Evolutionary conservation across 129 eudicot species (phyloP).

Genomic region (Flaveria ramosissima): DNA sequence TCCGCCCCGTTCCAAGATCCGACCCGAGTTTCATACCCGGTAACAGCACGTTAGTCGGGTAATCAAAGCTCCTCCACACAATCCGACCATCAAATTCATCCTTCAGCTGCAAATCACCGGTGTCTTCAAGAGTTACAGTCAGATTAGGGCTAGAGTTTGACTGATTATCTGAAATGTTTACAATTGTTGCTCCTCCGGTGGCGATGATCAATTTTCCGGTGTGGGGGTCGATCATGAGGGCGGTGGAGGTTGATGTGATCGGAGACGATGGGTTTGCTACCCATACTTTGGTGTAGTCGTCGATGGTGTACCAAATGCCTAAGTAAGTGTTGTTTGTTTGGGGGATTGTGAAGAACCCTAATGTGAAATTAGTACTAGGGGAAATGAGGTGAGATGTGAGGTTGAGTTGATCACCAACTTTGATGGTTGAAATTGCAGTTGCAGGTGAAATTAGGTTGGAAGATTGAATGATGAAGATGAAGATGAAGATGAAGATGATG

Average conservation of each 20-base stretch:
- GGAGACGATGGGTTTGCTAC: slow-evolving; percentile 46
- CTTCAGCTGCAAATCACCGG: slow-evolving; percentile 39
- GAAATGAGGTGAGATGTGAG: slow-evolving; percentile 30
- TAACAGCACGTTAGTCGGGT: slow-evolving; percentile 34
- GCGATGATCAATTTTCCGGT: slow-evolving; percentile 31
- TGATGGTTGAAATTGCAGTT: slow-evolving; percentile 20
- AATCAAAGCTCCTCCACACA: slow-evolving; percentile 44
- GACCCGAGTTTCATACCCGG: slow-evolving; percentile 44
- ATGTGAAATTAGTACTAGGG: slow-evolving; percentile 31
- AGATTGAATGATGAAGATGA: slow-evolving; percentile 17
- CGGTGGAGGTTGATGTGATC: slow-evolving; percentile 16
- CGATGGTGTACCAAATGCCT: slow-evolving; percentile 44
- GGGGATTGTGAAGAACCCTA: slow-evolving; percentile 36
- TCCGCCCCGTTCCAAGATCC: slow-evolving; percentile 5
- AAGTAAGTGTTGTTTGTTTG: slow-evolving; percentile 31
- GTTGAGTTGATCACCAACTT: slow-evolving; percentile 23
- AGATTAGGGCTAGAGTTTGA: background rate
- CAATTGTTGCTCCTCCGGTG: slow-evolving; percentile 6
- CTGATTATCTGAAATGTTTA: slow-evolving; percentile 22
- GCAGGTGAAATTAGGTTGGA: slow-evolving; percentile 19
- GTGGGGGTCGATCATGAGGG: slow-evolving; percentile 29
- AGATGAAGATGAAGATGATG: slow-evolving; percentile 18
- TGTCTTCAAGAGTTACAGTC: slow-evolving; percentile 35
- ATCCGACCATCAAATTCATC: slow-evolving; percentile 12
- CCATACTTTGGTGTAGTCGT: slow-evolving; percentile 36